These are phyloP conservation scores for Curvularia verruculosa DNA, from an alignment of 2,329 filamentous ascomycete genomes.

Conservation along the genomic window DNA sequence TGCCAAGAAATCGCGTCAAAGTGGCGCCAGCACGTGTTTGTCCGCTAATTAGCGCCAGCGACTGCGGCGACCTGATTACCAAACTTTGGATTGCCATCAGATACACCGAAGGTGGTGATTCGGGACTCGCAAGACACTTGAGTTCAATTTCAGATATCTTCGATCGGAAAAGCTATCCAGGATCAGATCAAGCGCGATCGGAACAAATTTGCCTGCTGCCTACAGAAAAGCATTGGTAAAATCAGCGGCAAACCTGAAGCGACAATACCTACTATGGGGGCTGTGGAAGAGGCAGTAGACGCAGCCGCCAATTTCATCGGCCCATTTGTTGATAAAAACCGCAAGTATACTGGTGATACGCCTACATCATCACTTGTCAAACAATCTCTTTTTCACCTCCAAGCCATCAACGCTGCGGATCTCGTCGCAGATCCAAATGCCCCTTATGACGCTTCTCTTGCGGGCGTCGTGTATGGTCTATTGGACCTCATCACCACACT, in stretches of 20 bases:
- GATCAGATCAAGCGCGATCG: not conserved
- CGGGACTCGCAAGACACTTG: not conserved
- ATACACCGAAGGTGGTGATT: not conserved
- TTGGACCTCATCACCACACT: conserved; percentile 44
- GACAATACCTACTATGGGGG: conserved; percentile 29
- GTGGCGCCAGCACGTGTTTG: conserved; percentile 9
- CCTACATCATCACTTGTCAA: conserved; percentile 29
- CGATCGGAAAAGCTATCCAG: not conserved
- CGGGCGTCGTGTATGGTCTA: conserved; percentile 47
- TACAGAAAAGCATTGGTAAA: not conserved
- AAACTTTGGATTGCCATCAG: not conserved
- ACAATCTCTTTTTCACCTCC: conserved; percentile 39
- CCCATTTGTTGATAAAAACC: conserved; percentile 34
- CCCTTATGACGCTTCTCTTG: conserved; percentile 49
- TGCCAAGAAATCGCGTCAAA: conserved; percentile 11
- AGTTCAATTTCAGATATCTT: not conserved
- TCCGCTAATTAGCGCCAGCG: conserved; percentile 10
- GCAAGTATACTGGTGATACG: conserved; percentile 14
- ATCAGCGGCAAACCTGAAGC: not conserved
- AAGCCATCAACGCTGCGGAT: conserved; percentile 45
- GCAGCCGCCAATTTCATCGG: conserved; percentile 42
- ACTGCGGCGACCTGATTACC: not conserved
- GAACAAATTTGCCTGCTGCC: not conserved
- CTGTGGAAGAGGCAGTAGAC: conserved; percentile 42
- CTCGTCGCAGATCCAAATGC: conserved; percentile 37